Percentiles rank a stretch among this genome's conserved stretches.
Evolutionary conservation across 768 basidiomycete species (phyloP).

Genomic region (Naganishia vishniacii): DNA sequence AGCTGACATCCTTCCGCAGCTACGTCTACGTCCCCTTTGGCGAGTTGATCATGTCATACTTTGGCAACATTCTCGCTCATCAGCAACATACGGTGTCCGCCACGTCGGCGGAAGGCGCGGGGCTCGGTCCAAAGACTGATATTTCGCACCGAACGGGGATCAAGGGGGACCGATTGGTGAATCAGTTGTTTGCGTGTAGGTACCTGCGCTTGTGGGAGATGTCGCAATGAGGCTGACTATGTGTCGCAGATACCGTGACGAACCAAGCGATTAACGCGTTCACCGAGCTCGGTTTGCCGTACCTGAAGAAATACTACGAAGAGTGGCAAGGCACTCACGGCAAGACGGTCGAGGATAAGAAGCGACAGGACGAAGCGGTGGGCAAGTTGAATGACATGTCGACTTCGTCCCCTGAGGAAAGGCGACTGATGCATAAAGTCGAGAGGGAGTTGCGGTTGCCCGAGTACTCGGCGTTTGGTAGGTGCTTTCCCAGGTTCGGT

Average conservation of each 20-base stretch:
- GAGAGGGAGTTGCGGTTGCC: slow-evolving; percentile 71
- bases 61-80: slow-evolving; percentile 30
- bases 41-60: slow-evolving; percentile 66
- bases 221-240: background rate
- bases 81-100: slow-evolving; percentile 21
- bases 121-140: slow-evolving; percentile 36
- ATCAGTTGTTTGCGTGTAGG: slow-evolving; percentile 81
- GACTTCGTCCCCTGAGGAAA: slow-evolving; percentile 52
- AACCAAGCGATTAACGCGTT: slow-evolving; percentile 61
- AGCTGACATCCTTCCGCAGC: slow-evolving; percentile 16
- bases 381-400: slow-evolving; percentile 5
- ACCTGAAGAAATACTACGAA: slow-evolving; percentile 59
- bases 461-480: slow-evolving; percentile 68
- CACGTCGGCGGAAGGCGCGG: slow-evolving; percentile 45
- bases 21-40: slow-evolving; percentile 91
- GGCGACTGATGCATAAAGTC: slow-evolving; percentile 71
- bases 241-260: slow-evolving; percentile 51
- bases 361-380: background rate
- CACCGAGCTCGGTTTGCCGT: slow-evolving; percentile 75
- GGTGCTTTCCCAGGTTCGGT: slow-evolving; percentile 21
- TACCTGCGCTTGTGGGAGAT: background rate
- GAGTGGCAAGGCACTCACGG: slow-evolving; percentile 22
- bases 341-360: background rate
- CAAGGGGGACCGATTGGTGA: slow-evolving; percentile 58
- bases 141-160: slow-evolving; percentile 24